These are phyloP conservation scores for Lactarius trivialis DNA, from an alignment of 768 basidiomycete genomes.

Conservation along the genomic window DNA sequence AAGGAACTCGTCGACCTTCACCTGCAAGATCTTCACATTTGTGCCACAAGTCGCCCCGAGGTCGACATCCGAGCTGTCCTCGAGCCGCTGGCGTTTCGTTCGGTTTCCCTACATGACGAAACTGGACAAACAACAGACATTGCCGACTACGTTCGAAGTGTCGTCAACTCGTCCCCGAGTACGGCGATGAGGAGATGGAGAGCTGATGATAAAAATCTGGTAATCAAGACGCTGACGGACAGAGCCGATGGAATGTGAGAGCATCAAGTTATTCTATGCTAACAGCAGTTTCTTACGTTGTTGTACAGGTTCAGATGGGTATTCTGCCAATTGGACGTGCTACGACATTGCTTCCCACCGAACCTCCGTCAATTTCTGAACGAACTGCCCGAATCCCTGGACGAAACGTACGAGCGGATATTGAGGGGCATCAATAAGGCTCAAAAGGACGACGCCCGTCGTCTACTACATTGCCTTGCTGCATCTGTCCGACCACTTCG, in stretches of 20 bases:
- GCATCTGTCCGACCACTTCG: background rate
- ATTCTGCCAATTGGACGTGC: background rate
- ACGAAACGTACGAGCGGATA: too few species aligned
- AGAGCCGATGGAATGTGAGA: background rate
- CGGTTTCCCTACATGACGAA: background rate
- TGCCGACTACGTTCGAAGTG: background rate
- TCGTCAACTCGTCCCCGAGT: background rate
- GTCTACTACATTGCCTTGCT: too few species aligned
- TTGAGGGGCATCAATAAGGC: too few species aligned
- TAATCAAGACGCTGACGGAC: background rate
- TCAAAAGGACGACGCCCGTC: too few species aligned
- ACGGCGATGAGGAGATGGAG: background rate
- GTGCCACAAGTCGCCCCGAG: background rate
- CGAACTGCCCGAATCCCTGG: too few species aligned
- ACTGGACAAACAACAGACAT: background rate
- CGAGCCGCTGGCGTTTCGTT: background rate
- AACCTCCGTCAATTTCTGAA: too few species aligned
- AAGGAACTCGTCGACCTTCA: background rate
- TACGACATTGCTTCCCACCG: too few species aligned
- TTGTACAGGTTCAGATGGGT: background rate
- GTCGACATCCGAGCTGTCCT: background rate
- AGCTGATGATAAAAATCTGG: background rate
- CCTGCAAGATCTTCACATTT: background rate
- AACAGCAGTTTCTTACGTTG: background rate
- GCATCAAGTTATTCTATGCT: background rate